phyloP scores from a whole-genome alignment of 129 eudicot genomes.

The Flaveria robusta region DNA sequence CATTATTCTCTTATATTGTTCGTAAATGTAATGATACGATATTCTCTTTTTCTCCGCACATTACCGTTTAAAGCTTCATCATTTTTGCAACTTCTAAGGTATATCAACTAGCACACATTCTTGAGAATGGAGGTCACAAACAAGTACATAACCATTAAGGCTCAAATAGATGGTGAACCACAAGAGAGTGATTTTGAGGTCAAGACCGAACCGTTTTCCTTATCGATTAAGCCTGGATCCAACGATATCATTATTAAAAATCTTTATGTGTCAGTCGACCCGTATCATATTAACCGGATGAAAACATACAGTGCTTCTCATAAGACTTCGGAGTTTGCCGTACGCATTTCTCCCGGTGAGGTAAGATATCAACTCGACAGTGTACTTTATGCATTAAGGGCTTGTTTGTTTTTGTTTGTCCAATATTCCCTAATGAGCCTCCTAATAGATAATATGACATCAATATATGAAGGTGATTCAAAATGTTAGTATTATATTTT shows the following conservation, averaged over 20 bases:
- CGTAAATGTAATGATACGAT: background rate
- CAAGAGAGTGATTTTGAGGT: constrained; percentile 65
- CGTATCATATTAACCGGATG: constrained; percentile 79
- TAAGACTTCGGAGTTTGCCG: constrained; percentile 36
- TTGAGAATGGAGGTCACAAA: background rate
- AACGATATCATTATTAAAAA: constrained; percentile 58
- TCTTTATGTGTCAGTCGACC: constrained; percentile 72
- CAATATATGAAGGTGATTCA: too few species aligned
- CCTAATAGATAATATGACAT: too few species aligned
- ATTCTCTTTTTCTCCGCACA: background rate
- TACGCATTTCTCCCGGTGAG: constrained; percentile 48
- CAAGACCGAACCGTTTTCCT: constrained; percentile 37
- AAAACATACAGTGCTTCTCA: constrained; percentile 62
- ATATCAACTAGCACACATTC: background rate
- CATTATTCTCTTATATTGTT: background rate
- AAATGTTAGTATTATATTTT: too few species aligned
- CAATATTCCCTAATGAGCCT: too few species aligned
- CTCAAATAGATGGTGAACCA: constrained; percentile 52
- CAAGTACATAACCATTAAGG: constrained; percentile 35
- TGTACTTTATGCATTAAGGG: constrained; percentile 5
- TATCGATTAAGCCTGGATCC: constrained; percentile 35
- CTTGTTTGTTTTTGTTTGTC: too few species aligned
- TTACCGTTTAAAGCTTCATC: background rate
- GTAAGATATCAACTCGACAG: constrained; percentile 30
- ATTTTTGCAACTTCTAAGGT: background rate